Conservation (phyloP, 805 yeast species). For the Cyberlindnera bimundalis region DNA sequence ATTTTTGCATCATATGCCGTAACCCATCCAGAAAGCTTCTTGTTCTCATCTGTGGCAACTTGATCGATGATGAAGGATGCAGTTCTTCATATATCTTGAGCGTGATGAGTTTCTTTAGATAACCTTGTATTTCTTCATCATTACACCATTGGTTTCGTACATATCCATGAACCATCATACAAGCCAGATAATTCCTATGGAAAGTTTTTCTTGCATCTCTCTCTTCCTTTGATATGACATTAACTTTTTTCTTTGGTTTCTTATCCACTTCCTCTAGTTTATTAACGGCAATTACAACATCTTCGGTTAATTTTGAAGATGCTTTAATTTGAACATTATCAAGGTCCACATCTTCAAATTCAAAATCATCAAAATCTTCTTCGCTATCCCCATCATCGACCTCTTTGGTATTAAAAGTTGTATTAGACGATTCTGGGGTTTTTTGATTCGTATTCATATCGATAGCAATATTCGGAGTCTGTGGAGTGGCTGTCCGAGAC, state of each 20-base stretch:
- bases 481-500: background rate
- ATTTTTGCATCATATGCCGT: slow-evolving; percentile 59
- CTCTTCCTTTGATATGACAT: slow-evolving; percentile 52
- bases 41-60: slow-evolving; percentile 42
- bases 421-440: slow-evolving; percentile 4
- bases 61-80: slow-evolving; percentile 40
- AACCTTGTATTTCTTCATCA: slow-evolving; percentile 37
- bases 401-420: background rate
- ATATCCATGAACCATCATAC: slow-evolving; percentile 64
- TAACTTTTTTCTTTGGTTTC: slow-evolving; percentile 24
- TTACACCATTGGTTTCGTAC: slow-evolving; percentile 75
- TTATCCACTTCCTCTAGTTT: slow-evolving; percentile 22
- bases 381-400: slow-evolving; percentile 37
- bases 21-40: slow-evolving; percentile 74
- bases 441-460: slow-evolving; percentile 7
- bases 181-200: slow-evolving; percentile 57
- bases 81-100: slow-evolving; percentile 43
- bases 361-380: slow-evolving; percentile 24
- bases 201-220: slow-evolving; percentile 45
- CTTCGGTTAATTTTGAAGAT: slow-evolving; percentile 17
- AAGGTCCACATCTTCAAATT: slow-evolving; percentile 27
- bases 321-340: slow-evolving; percentile 22
- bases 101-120: slow-evolving; percentile 47
- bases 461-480: background rate
- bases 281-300: slow-evolving; percentile 15